Conservation (phyloP, 768 basidiomycete genomes). For the Tephrocybe sp. region DNA sequence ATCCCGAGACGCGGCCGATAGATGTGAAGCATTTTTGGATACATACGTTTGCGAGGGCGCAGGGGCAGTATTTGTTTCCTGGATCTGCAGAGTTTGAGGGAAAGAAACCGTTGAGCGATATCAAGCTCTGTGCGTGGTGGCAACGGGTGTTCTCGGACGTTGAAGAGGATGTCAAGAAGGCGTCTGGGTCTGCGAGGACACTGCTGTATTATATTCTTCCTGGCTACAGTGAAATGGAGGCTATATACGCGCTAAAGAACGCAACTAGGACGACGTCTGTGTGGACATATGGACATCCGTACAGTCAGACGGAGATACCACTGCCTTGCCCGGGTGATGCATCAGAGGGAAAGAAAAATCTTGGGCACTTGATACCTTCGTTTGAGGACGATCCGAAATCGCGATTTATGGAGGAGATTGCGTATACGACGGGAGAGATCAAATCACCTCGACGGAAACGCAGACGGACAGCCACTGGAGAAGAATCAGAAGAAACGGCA, state of each 20-base stretch:
- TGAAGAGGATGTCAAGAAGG: constrained; percentile 36
- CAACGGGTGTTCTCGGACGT: constrained; percentile 66
- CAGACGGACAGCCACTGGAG: constrained; percentile 30
- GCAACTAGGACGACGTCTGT: constrained; percentile 16
- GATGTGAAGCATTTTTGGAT: constrained; percentile 63
- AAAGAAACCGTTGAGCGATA: constrained; percentile 76
- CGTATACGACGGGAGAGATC: constrained; percentile 60
- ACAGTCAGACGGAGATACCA: constrained; percentile 49
- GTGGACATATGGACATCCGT: constrained; percentile 85
- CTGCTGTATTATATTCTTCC: constrained; percentile 66
- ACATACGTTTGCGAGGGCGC: constrained; percentile 88
- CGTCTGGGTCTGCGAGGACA: constrained; percentile 27
- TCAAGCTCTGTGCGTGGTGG: constrained; percentile 92
- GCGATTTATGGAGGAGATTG: constrained; percentile 90
- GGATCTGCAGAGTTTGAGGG: constrained; percentile 69
- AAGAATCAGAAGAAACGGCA: constrained; percentile 21
- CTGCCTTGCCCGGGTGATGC: constrained; percentile 39
- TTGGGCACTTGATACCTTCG: constrained; percentile 79
- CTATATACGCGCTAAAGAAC: constrained; percentile 50
- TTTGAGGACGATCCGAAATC: constrained; percentile 98
- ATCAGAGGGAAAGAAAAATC: constrained; percentile 33
- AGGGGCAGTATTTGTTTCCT: constrained; percentile 91
- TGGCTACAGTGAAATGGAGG: constrained; percentile 67
- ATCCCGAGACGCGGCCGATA: constrained; percentile 61
- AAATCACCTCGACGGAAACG: constrained; percentile 65